These are phyloP conservation scores for Cyphellophora europaea DNA, from an alignment of 2,329 filamentous ascomycete genomes.

Conservation along the genomic window DNA sequence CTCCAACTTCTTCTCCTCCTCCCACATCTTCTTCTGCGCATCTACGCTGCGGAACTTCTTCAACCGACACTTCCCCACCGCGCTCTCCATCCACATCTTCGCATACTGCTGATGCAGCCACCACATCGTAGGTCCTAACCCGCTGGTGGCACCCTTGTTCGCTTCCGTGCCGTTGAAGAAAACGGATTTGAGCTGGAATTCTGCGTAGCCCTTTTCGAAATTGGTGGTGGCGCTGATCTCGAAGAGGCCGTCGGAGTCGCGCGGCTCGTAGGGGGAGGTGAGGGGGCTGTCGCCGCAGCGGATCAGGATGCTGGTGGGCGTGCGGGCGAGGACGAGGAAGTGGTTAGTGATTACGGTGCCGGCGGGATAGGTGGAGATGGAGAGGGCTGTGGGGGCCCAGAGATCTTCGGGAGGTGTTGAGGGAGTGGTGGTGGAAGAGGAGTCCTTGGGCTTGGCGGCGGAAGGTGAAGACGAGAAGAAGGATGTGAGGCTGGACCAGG, in stretches of 20 bases:
- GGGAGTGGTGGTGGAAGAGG: slow-evolving; percentile 31
- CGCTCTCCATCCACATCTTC: slow-evolving; percentile 48
- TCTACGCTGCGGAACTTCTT: slow-evolving; percentile 1
- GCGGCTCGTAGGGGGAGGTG: slow-evolving; percentile 36
- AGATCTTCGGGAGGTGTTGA: slow-evolving; percentile 39
- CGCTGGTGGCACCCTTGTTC: slow-evolving; percentile 25
- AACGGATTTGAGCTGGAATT: slow-evolving; percentile 56
- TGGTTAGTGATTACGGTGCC: slow-evolving; percentile 61
- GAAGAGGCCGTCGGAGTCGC: slow-evolving; percentile 57
- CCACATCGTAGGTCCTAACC: slow-evolving; percentile 2
- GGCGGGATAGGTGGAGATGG: slow-evolving; percentile 47
- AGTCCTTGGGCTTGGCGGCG: background rate
- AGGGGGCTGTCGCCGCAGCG: slow-evolving; percentile 59
- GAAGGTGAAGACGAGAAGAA: background rate
- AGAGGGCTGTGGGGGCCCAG: slow-evolving; percentile 50
- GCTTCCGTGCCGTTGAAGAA: slow-evolving; percentile 46
- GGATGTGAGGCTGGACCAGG: background rate
- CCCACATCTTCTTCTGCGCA: background rate
- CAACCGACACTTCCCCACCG: slow-evolving; percentile 26
- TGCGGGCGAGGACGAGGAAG: slow-evolving; percentile 62
- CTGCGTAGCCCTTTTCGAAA: slow-evolving; percentile 48
- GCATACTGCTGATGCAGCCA: slow-evolving; percentile 48
- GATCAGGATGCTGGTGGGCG: slow-evolving; percentile 49
- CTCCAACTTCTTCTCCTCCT: background rate
- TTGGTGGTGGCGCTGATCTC: slow-evolving; percentile 55